Percentiles rank a stretch among this genome's conserved stretches.
Evolutionary conservation across 2,329 filamentous ascomycete species (phyloP).

Genomic region (Neonectria neomacrospora): DNA sequence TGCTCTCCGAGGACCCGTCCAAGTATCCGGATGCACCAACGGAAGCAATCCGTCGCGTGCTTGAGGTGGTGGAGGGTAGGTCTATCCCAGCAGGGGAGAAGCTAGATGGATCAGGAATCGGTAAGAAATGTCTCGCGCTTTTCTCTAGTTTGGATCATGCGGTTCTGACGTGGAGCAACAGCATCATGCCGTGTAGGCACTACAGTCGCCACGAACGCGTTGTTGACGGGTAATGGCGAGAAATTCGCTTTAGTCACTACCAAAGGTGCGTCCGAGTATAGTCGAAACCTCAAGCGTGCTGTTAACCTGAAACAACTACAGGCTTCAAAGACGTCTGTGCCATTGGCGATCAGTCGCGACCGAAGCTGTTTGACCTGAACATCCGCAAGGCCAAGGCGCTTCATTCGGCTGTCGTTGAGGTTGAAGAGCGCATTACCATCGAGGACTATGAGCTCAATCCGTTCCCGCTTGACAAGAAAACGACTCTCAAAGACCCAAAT

Average conservation of each 20-base stretch:
- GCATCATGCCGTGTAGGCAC: conserved; percentile 81
- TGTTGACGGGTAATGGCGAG: conserved; percentile 79
- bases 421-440: conserved; percentile 77
- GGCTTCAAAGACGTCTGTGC: conserved; percentile 75
- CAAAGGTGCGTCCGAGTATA: conserved; percentile 49
- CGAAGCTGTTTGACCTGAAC: conserved; percentile 77
- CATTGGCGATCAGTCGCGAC: conserved; percentile 78
- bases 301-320: neutral
- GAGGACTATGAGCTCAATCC: conserved; percentile 77
- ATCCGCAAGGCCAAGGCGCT: conserved; percentile 75
- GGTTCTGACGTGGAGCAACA: conserved; percentile 42
- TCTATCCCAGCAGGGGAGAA: conserved; percentile 56
- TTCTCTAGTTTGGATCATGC: neutral
- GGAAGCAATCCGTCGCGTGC: conserved; percentile 75
- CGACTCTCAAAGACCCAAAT: conserved; percentile 48
- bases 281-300: neutral
- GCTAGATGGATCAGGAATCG: conserved; percentile 49
- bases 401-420: conserved; percentile 74
- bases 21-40: conserved; percentile 79
- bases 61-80: conserved; percentile 65
- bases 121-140: conserved; percentile 26
- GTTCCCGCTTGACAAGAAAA: conserved; percentile 60
- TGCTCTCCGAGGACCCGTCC: conserved; percentile 77
- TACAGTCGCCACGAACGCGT: conserved; percentile 78
- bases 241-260: conserved; percentile 76